phyloP scores from a whole-genome alignment of 2,329 filamentous ascomycete genomes.

The Akanthomyces muscarius region DNA sequence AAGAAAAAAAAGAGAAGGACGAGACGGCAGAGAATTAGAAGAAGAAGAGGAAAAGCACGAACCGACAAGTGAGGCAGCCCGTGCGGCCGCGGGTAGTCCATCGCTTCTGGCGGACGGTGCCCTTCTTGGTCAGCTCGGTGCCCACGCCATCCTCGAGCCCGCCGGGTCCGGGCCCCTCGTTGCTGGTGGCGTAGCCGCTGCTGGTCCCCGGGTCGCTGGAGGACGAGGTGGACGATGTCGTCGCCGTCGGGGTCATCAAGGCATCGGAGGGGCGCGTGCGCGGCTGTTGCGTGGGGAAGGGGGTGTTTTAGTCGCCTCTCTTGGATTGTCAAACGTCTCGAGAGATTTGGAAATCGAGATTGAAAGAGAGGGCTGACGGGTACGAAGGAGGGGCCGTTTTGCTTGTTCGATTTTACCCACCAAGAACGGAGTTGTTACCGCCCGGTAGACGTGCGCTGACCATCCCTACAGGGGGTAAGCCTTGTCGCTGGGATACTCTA shows the following conservation, averaged over 20 bases:
- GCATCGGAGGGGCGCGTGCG: neutral
- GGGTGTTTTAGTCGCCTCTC: too few species aligned
- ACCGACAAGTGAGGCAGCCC: slow-evolving; percentile 10
- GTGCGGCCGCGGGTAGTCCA: slow-evolving; percentile 5
- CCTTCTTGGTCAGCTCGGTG: slow-evolving; percentile 9
- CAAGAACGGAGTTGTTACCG: too few species aligned
- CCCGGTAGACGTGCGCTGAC: too few species aligned
- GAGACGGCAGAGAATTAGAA: too few species aligned
- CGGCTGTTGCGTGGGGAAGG: neutral
- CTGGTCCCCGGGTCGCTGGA: too few species aligned
- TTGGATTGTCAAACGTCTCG: too few species aligned
- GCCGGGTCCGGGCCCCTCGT: neutral
- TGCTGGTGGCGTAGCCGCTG: neutral
- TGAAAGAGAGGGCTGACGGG: neutral
- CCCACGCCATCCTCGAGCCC: neutral
- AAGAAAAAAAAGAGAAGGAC: too few species aligned
- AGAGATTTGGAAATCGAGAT: neutral
- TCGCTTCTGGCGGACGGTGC: slow-evolving; percentile 11
- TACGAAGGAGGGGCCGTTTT: too few species aligned
- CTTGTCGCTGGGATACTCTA: too few species aligned
- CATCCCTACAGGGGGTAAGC: too few species aligned
- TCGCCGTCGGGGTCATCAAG: neutral
- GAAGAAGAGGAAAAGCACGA: neutral
- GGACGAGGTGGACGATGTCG: too few species aligned
- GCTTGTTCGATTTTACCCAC: too few species aligned